Percentiles rank a stretch among this genome's conserved stretches.
Evolutionary conservation across 345 rosid species (phyloP).

Genomic region (Eucalyptus cloeziana): DNA sequence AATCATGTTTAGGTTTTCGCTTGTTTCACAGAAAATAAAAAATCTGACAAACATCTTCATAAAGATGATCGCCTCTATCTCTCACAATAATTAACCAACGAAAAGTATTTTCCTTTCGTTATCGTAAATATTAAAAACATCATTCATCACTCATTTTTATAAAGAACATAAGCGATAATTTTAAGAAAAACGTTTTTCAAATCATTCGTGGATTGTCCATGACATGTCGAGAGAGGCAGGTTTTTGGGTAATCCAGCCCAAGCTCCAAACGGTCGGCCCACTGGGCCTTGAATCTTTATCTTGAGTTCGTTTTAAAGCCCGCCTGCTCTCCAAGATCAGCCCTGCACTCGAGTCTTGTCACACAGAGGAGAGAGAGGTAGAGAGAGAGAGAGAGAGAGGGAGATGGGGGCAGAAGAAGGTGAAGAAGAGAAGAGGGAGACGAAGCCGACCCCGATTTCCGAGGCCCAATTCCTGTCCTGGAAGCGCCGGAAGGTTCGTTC

Average conservation of each 20-base stretch:
- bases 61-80: too few relatives aligned
- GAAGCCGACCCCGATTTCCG: neutral
- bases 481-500: constrained; percentile 1
- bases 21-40: too few relatives aligned
- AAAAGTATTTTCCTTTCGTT: too few relatives aligned
- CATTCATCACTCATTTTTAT: too few relatives aligned
- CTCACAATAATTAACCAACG: too few relatives aligned
- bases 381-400: neutral
- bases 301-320: neutral
- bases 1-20: neutral
- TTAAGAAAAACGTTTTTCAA: too few relatives aligned
- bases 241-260: neutral
- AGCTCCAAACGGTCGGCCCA: neutral
- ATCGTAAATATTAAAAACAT: too few relatives aligned
- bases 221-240: neutral
- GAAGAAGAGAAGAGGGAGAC: neutral
- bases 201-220: too few relatives aligned
- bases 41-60: too few relatives aligned
- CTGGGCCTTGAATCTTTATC: neutral
- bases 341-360: neutral
- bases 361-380: neutral
- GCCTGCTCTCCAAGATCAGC: neutral
- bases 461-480: constrained; percentile 2
- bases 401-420: constrained; percentile 54
- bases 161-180: too few relatives aligned